Percentiles rank a stretch among this genome's conserved stretches.
phyloP scores from a whole-genome alignment of 306 rosid species.

The Hippophae rhamnoides region DNA sequence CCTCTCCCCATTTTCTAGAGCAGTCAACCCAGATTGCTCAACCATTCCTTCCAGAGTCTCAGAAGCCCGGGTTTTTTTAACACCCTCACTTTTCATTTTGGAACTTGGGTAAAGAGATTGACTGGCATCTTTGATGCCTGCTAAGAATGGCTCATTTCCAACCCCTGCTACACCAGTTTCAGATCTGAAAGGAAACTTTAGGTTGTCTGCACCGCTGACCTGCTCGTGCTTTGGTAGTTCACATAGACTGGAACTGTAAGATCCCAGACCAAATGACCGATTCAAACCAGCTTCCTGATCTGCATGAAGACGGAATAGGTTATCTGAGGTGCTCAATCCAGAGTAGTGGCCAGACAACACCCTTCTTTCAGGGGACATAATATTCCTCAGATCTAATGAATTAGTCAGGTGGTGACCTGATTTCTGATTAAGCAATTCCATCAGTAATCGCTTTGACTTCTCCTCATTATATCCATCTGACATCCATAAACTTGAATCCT shows the following conservation, averaged over 20 bases:
- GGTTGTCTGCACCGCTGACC: conserved; percentile 24
- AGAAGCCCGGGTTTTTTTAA: conserved; percentile 22
- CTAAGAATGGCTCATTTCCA: conserved; percentile 24
- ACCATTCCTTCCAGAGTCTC: conserved; percentile 18
- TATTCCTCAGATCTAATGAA: conserved; percentile 24
- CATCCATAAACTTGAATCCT: conserved; percentile 39
- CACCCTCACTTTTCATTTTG: conserved; percentile 25
- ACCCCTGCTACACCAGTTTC: conserved; percentile 19
- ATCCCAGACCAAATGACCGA: conserved; percentile 29
- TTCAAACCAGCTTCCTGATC: conserved; percentile 34
- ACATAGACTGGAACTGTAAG: conserved; percentile 26
- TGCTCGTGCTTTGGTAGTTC: conserved; percentile 26
- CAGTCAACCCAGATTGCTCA: conserved; percentile 29
- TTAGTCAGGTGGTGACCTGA: conserved; percentile 26
- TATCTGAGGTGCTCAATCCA: conserved; percentile 28
- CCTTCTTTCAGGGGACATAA: conserved; percentile 17
- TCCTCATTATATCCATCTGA: conserved; percentile 47
- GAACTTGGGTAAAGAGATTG: conserved; percentile 24
- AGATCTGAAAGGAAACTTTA: conserved; percentile 23
- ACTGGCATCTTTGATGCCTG: conserved; percentile 20
- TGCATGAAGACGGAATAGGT: conserved; percentile 25
- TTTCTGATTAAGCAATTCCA: conserved; percentile 52
- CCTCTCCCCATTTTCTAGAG: conserved; percentile 29
- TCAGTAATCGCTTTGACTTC: conserved; percentile 38
- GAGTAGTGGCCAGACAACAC: conserved; percentile 26